phyloP scores from a whole-genome alignment of 352 stramenopile genomes.

The Achlya hypogyna region DNA sequence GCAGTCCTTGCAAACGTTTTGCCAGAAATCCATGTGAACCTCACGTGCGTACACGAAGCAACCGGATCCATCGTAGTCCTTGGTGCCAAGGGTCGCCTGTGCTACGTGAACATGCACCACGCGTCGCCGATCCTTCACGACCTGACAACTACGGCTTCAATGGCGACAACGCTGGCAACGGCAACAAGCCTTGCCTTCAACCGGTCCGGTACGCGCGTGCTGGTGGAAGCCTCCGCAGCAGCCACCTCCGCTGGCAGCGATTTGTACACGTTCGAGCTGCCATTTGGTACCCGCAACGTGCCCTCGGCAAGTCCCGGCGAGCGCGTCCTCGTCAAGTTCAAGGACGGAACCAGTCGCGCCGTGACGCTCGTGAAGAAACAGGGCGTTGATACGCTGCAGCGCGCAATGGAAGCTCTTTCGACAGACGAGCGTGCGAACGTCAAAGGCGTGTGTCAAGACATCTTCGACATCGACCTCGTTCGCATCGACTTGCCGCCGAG shows the following conservation, averaged over 20 bases:
- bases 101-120: slow-evolving; percentile 15
- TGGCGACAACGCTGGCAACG: neutral
- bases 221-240: neutral
- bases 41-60: slow-evolving; percentile 9
- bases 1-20: slow-evolving; percentile 12
- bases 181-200: slow-evolving; percentile 12
- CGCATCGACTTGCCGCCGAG: neutral
- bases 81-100: slow-evolving; percentile 13
- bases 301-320: neutral
- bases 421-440: slow-evolving; percentile 11
- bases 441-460: slow-evolving; percentile 11
- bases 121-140: slow-evolving; percentile 4
- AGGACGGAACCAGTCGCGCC: neutral
- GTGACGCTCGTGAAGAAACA: neutral
- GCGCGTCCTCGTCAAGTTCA: slow-evolving; percentile 10
- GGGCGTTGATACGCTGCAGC: slow-evolving; percentile 6
- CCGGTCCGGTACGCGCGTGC: neutral
- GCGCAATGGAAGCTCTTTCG: neutral
- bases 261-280: slow-evolving; percentile 15
- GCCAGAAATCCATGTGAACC: slow-evolving; percentile 13
- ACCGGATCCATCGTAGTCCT: slow-evolving; percentile 14
- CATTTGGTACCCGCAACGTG: neutral
- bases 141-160: neutral
- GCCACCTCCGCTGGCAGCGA: neutral
- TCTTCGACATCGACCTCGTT: slow-evolving; percentile 14